Evolutionary conservation across 306 rosid genomes (phyloP).

Genomic region (Vachellia pachyceras): DNA sequence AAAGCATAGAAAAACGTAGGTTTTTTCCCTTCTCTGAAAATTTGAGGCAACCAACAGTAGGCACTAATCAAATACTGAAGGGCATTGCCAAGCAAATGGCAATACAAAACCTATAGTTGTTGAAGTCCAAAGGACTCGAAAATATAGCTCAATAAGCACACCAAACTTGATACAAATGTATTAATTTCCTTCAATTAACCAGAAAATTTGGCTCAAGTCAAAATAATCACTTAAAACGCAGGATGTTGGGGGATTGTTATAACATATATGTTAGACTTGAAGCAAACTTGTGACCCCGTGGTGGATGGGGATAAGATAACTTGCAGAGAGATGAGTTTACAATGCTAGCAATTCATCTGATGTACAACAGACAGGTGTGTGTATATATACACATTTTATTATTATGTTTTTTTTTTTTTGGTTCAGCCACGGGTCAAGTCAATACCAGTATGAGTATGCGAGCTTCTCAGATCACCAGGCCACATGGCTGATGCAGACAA

Average conservation of each 20-base stretch:
- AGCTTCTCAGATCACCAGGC: conserved; percentile 68
- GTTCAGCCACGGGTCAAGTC: conserved; percentile 85
- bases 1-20: background rate
- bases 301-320: conserved; percentile 26
- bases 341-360: conserved; percentile 57
- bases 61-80: background rate
- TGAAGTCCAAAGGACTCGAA: background rate
- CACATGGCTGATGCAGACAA: conserved; percentile 64
- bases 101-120: background rate
- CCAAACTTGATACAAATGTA: background rate
- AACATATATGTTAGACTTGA: conserved; percentile 60
- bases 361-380: conserved; percentile 80
- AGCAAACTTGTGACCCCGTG: conserved; percentile 48
- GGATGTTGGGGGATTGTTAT: conserved; percentile 50
- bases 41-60: background rate
- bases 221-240: conserved; percentile 32
- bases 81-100: background rate
- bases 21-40: background rate
- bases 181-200: background rate
- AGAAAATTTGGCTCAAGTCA: conserved; percentile 24
- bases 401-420: conserved; percentile 29
- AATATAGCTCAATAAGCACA: background rate
- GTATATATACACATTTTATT: conserved; percentile 76
- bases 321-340: conserved; percentile 39
- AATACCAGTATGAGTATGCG: conserved; percentile 66